Conservation (phyloP, 2,329 filamentous ascomycete species). For the Lecanicillium sp. region DNA sequence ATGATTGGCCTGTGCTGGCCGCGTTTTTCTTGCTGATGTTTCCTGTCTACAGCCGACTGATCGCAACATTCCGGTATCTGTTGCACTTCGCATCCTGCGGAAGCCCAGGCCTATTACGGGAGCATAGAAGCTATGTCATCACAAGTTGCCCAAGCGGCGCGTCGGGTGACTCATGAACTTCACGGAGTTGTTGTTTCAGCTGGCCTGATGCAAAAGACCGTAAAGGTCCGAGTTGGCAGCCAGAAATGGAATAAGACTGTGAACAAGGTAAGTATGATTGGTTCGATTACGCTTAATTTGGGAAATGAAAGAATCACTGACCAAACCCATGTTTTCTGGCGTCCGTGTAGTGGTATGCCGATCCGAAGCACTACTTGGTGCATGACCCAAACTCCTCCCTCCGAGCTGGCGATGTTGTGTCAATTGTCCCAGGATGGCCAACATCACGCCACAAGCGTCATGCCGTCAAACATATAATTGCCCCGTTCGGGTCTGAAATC, state of each 20-base stretch:
- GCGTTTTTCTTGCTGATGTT: too few species aligned
- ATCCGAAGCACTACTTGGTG: constrained; percentile 58
- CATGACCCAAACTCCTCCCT: constrained; percentile 72
- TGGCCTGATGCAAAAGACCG: constrained; percentile 69
- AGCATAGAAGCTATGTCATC: constrained; percentile 27
- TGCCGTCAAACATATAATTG: constrained; percentile 66
- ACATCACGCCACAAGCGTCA: constrained; percentile 61
- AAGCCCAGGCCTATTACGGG: too few species aligned
- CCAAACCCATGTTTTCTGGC: neutral
- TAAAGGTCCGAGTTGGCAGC: constrained; percentile 66
- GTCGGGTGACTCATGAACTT: constrained; percentile 40
- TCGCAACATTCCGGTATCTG: too few species aligned
- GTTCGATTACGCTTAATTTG: too few species aligned
- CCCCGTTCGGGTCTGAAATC: constrained; percentile 56
- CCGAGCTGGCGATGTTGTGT: constrained; percentile 65
- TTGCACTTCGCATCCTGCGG: too few species aligned
- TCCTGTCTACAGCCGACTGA: too few species aligned
- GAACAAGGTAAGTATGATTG: constrained; percentile 54
- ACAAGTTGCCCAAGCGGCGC: constrained; percentile 31
- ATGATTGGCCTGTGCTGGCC: too few species aligned
- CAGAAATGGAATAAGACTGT: constrained; percentile 66
- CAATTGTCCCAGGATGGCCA: constrained; percentile 58
- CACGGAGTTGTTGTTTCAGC: constrained; percentile 69
- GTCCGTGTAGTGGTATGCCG: constrained; percentile 47
- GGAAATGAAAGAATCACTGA: too few species aligned